Evolutionary conservation across 2,329 filamentous ascomycete genomes (phyloP).

Genomic region (Stagonosporopsis tanaceti): DNA sequence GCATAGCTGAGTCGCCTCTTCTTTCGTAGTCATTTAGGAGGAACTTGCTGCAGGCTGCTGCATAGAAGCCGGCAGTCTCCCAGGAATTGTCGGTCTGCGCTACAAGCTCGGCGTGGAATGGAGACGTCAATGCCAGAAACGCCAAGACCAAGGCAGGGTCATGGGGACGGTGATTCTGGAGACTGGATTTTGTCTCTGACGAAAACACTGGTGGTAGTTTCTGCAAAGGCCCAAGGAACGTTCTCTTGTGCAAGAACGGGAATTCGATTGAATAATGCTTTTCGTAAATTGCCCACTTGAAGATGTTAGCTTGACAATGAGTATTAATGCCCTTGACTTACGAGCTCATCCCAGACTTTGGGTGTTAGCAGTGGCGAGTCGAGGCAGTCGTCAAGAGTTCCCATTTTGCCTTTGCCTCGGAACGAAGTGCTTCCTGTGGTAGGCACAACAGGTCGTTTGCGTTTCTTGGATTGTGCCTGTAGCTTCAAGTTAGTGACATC

Average conservation of each 20-base stretch:
- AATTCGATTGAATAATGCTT: constrained; percentile 76
- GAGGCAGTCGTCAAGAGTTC: constrained; percentile 64
- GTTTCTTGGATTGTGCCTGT: constrained; percentile 31
- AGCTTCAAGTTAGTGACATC: constrained; percentile 2
- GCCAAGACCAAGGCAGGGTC: constrained; percentile 68
- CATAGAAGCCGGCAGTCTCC: constrained; percentile 69
- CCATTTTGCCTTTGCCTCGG: constrained; percentile 56
- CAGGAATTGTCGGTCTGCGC: constrained; percentile 18
- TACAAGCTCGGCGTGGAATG: constrained; percentile 67
- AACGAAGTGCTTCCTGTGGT: constrained; percentile 44
- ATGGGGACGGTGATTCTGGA: constrained; percentile 49
- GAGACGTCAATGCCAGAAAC: constrained; percentile 72
- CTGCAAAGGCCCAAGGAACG: constrained; percentile 57
- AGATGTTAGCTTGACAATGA: constrained; percentile 15
- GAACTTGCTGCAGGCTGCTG: constrained; percentile 63
- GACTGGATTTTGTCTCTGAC: constrained; percentile 23
- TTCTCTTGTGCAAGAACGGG: constrained; percentile 73
- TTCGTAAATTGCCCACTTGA: constrained; percentile 70
- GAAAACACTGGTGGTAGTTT: constrained; percentile 45
- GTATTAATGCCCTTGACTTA: constrained; percentile 28
- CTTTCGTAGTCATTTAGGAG: constrained; percentile 35
- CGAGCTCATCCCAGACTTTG: constrained; percentile 71
- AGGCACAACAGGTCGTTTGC: constrained; percentile 51
- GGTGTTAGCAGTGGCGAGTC: constrained; percentile 69
- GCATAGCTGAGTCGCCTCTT: constrained; percentile 59